Conservation (phyloP, 148 eudicot species). For the Rhododendron vialii region DNA sequence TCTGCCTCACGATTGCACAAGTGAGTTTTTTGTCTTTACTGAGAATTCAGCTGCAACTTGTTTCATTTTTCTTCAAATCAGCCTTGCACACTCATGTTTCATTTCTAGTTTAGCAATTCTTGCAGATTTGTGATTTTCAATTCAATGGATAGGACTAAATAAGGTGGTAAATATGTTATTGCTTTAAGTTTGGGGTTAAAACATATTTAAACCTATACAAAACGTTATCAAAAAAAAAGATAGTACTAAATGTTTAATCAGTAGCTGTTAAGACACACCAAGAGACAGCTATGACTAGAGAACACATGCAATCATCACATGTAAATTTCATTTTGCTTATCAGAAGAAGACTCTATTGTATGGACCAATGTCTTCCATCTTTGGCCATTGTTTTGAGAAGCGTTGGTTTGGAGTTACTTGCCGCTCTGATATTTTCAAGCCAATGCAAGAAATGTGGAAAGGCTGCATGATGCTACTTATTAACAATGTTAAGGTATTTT, state of each 20-base stretch:
- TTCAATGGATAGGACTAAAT: not conserved
- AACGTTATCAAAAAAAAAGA: too few relatives aligned
- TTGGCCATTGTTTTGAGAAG: not conserved
- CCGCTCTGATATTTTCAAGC: constrained; percentile 56
- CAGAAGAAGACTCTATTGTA: not conserved
- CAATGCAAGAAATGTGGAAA: constrained; percentile 80
- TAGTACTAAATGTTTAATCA: not conserved
- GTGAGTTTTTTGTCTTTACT: constrained; percentile 38
- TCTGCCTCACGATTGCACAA: constrained; percentile 41
- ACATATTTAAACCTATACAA: too few relatives aligned
- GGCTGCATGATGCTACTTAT: constrained; percentile 46
- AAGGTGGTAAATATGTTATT: too few relatives aligned
- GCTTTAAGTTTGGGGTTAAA: too few relatives aligned
- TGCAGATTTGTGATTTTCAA: not conserved
- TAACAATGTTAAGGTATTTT: constrained; percentile 30
- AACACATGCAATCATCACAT: too few relatives aligned
- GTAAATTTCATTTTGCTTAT: not conserved
- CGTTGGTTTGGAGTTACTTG: constrained; percentile 11
- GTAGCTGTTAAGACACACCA: not conserved
- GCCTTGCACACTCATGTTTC: not conserved
- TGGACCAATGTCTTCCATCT: not conserved
- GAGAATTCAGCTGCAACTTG: not conserved
- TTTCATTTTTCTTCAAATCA: not conserved
- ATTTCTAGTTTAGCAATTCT: not conserved
- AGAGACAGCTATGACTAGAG: not conserved